Percentiles rank a stretch among this genome's conserved stretches.
Evolutionary conservation across 257 asterid genomes (phyloP).

Genomic region (Apocynum venetum): DNA sequence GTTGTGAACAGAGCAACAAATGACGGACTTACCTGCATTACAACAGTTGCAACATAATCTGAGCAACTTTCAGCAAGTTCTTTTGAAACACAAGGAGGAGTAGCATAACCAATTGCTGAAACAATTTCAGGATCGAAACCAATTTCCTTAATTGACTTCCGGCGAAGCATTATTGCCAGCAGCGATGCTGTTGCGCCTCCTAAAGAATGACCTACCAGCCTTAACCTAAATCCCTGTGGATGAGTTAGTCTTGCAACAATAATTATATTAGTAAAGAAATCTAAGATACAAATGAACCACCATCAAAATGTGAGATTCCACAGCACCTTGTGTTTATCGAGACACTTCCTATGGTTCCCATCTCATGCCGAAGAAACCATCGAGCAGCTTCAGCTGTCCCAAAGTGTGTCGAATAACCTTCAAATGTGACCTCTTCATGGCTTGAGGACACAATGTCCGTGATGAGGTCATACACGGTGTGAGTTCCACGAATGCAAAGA

Average conservation of each 20-base stretch:
- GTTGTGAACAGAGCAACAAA: slow-evolving; percentile 4
- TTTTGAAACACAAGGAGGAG: slow-evolving; percentile 93
- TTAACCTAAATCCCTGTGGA: slow-evolving; percentile 96
- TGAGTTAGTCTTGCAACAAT: slow-evolving; percentile 41
- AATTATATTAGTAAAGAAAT: background rate
- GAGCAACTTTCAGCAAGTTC: slow-evolving; percentile 89
- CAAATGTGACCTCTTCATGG: slow-evolving; percentile 70
- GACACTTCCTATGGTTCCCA: slow-evolving; percentile 61
- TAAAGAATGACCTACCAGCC: slow-evolving; percentile 98
- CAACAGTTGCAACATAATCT: slow-evolving; percentile 73
- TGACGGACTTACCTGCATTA: slow-evolving; percentile 66
- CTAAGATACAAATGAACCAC: slow-evolving; percentile 6
- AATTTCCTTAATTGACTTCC: slow-evolving; percentile 60
- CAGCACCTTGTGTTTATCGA: slow-evolving; percentile 74
- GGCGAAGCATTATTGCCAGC: slow-evolving; percentile 87
- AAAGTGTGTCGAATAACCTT: slow-evolving; percentile 84
- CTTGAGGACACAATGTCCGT: slow-evolving; percentile 80
- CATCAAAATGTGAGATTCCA: background rate
- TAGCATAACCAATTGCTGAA: slow-evolving; percentile 73
- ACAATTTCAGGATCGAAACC: slow-evolving; percentile 85
- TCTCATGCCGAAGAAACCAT: slow-evolving; percentile 78
- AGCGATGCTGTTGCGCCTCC: slow-evolving; percentile 91
- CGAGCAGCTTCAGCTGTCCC: slow-evolving; percentile 97
- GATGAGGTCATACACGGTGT: slow-evolving; percentile 72
- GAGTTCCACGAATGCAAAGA: slow-evolving; percentile 97